These are phyloP conservation scores for Naganishia sp. DNA, from an alignment of 1,284 basidiomycete genomes.

Conservation along the genomic window DNA sequence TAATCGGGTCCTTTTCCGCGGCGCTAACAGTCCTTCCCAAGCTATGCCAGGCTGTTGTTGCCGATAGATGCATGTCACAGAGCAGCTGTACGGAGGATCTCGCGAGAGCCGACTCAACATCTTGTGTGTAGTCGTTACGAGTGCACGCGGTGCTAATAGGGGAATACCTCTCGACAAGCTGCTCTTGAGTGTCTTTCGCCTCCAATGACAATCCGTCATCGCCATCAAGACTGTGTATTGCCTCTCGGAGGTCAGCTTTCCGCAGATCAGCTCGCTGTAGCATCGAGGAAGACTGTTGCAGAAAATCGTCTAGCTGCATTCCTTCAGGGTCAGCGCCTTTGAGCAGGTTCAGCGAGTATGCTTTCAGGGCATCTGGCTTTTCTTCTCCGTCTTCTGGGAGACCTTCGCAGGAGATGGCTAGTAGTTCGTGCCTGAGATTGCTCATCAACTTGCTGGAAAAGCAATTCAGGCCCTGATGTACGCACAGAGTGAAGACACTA, in stretches of 20 bases:
- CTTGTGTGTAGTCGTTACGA: not conserved
- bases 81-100: slow-evolving; percentile 1
- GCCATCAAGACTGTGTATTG: not conserved
- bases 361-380: slow-evolving; percentile 4
- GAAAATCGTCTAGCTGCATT: slow-evolving; percentile 5
- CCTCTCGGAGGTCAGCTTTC: not conserved
- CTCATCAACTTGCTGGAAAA: too few relatives aligned
- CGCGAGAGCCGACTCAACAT: not conserved
- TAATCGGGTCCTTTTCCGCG: slow-evolving; percentile 1
- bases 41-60: not conserved
- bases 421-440: slow-evolving; percentile 6
- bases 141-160: not conserved
- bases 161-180: not conserved
- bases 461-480: not conserved
- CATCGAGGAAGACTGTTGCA: not conserved
- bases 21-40: not conserved
- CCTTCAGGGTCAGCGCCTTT: not conserved
- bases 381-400: not conserved
- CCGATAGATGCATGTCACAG: slow-evolving; percentile 17
- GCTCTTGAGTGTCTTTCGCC: not conserved
- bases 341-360: slow-evolving; percentile 1
- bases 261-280: slow-evolving; percentile 1
- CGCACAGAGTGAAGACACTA: slow-evolving; percentile 4
- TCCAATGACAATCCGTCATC: not conserved
- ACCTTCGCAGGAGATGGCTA: slow-evolving; percentile 13